Evolutionary conservation across 2,329 filamentous ascomycete genomes (phyloP).

Genomic region (Teratosphaeria zuluensis): DNA sequence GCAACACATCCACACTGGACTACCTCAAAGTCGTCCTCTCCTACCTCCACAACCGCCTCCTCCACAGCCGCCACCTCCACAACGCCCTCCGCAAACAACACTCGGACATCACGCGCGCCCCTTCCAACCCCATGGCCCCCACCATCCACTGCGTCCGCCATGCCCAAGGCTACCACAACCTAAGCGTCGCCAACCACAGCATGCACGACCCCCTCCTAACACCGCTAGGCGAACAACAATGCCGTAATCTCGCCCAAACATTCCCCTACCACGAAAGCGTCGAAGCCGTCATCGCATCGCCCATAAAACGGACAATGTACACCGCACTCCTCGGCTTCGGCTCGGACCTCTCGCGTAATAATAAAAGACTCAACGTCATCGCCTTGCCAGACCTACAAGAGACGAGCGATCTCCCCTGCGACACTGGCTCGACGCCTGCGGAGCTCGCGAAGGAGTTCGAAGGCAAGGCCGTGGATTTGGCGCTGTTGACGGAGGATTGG

Average conservation of each 20-base stretch:
- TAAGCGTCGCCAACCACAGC: slow-evolving; percentile 56
- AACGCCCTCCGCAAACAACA: neutral
- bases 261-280: slow-evolving; percentile 60
- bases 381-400: slow-evolving; percentile 72
- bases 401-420: slow-evolving; percentile 63
- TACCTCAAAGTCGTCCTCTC: neutral
- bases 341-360: slow-evolving; percentile 41
- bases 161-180: slow-evolving; percentile 68
- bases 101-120: neutral
- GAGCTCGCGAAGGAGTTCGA: slow-evolving; percentile 53
- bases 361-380: slow-evolving; percentile 44
- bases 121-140: slow-evolving; percentile 22
- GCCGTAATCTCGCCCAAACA: slow-evolving; percentile 46
- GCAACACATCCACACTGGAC: neutral
- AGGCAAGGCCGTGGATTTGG: slow-evolving; percentile 53
- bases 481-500: slow-evolving; percentile 54
- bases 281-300: slow-evolving; percentile 66
- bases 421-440: slow-evolving; percentile 54
- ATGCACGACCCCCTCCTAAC: slow-evolving; percentile 75
- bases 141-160: slow-evolving; percentile 62
- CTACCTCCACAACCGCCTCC: neutral
- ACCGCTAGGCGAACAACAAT: slow-evolving; percentile 65
- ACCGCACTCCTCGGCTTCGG: slow-evolving; percentile 65
- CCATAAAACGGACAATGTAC: slow-evolving; percentile 69
- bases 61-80: neutral